Percentiles rank a stretch among this genome's conserved stretches.
Conservation (phyloP, 2,329 filamentous ascomycete species). For the Metarhizium album region DNA sequence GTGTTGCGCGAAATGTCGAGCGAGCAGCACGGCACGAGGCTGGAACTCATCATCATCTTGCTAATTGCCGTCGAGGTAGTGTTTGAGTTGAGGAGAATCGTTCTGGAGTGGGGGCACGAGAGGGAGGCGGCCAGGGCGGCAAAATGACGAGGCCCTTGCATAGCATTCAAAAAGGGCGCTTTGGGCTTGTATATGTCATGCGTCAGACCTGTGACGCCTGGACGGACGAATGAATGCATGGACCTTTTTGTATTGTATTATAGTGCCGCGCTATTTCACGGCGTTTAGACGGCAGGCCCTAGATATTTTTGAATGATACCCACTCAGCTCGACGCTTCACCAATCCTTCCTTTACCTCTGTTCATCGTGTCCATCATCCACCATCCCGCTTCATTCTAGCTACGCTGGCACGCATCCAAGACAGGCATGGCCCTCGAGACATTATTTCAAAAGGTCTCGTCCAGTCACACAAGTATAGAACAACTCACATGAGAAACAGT, state of each 20-base stretch:
- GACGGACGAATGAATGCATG: too few species aligned
- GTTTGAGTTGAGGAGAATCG: conserved; percentile 70
- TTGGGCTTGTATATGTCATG: neutral
- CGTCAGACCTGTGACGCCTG: neutral
- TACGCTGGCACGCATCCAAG: too few species aligned
- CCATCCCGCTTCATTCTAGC: too few species aligned
- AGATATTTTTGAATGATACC: neutral
- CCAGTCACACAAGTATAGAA: neutral
- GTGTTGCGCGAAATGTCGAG: conserved; percentile 81
- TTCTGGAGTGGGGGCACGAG: conserved; percentile 46
- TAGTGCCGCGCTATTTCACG: neutral
- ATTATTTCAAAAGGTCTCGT: too few species aligned
- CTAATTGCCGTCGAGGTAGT: conserved; percentile 87
- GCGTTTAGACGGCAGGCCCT: neutral
- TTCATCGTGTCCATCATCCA: neutral
- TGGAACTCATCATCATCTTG: conserved; percentile 94
- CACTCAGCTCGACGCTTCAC: neutral
- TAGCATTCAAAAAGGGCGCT: conserved; percentile 3
- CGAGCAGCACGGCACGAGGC: conserved; percentile 75
- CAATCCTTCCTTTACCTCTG: neutral
- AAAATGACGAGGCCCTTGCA: conserved; percentile 9
- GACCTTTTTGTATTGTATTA: neutral
- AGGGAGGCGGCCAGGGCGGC: conserved; percentile 14
- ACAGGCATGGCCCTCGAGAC: too few species aligned
- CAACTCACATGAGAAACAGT: neutral